phyloP scores from a whole-genome alignment of 176 grass and related monocot species.

The Phoenix roebelenii region DNA sequence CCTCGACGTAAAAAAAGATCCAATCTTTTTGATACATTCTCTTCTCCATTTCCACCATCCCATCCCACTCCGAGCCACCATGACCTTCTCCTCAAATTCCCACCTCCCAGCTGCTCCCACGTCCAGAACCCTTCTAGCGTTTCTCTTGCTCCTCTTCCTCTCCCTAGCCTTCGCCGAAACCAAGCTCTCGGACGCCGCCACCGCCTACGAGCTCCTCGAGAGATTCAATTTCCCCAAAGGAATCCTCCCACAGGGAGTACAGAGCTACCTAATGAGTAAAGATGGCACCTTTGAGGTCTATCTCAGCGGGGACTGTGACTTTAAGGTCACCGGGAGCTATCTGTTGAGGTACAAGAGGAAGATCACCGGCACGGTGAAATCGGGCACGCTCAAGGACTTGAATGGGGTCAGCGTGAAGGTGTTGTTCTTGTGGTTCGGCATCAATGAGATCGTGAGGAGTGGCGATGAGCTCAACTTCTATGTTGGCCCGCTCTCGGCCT shows the following conservation, averaged over 20 bases:
- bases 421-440: conserved; percentile 48
- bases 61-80: no score
- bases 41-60: no score
- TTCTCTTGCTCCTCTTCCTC: conserved; percentile 6
- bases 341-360: not conserved
- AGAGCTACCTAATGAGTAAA: not conserved
- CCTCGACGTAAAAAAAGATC: no score
- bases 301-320: not conserved
- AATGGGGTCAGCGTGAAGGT: conserved; percentile 51
- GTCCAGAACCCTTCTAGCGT: no score
- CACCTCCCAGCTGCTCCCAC: no score
- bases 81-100: no score
- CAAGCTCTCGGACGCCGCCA: conserved; percentile 9
- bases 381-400: not conserved
- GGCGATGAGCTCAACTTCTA: not conserved
- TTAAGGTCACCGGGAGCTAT: not conserved
- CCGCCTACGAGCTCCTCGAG: conserved; percentile 58
- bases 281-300: not conserved
- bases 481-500: not conserved
- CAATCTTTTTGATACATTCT: no score
- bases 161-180: conserved; percentile 2
- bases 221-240: conserved; percentile 45
- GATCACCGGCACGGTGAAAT: not conserved
- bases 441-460: conserved; percentile 28
- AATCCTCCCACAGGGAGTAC: conserved; percentile 36